phyloP scores from a whole-genome alignment of 805 yeast species.

The Candida hungchunana region DNA sequence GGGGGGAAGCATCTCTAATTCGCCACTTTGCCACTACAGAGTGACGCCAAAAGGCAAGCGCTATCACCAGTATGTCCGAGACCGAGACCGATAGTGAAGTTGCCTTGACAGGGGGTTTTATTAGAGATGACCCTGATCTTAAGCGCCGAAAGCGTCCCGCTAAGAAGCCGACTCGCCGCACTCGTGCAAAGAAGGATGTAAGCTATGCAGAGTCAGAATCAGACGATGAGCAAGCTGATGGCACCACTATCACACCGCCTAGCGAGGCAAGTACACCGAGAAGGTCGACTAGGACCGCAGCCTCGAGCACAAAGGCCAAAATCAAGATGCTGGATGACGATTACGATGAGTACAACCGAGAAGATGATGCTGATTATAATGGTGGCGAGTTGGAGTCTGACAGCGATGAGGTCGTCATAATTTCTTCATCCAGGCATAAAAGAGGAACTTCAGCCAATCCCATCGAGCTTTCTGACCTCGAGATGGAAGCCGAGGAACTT shows the following conservation, averaged over 20 bases:
- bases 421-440: constrained; percentile 2
- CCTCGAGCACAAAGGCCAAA: constrained; percentile 29
- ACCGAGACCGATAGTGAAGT: constrained; percentile 24
- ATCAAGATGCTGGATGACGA: constrained; percentile 28
- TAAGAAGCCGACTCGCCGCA: not conserved
- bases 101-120: constrained; percentile 26
- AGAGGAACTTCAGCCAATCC: constrained; percentile 17
- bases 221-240: constrained; percentile 6
- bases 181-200: constrained; percentile 3
- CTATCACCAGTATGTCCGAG: not conserved
- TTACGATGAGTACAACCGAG: constrained; percentile 31
- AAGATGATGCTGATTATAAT: constrained; percentile 28
- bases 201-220: constrained; percentile 11
- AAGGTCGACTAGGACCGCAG: constrained; percentile 21
- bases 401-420: constrained; percentile 22
- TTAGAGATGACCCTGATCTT: constrained; percentile 25
- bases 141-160: constrained; percentile 3
- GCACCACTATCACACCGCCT: too few relatives aligned
- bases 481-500: constrained; percentile 12
- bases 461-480: constrained; percentile 15
- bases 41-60: not conserved
- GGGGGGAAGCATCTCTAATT: too few relatives aligned
- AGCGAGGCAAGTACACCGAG: constrained; percentile 4
- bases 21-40: too few relatives aligned
- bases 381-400: constrained; percentile 26